Base-by-base conservation (phyloP, 768 basidiomycete species). In the Rhodocollybia butyracea region DNA sequence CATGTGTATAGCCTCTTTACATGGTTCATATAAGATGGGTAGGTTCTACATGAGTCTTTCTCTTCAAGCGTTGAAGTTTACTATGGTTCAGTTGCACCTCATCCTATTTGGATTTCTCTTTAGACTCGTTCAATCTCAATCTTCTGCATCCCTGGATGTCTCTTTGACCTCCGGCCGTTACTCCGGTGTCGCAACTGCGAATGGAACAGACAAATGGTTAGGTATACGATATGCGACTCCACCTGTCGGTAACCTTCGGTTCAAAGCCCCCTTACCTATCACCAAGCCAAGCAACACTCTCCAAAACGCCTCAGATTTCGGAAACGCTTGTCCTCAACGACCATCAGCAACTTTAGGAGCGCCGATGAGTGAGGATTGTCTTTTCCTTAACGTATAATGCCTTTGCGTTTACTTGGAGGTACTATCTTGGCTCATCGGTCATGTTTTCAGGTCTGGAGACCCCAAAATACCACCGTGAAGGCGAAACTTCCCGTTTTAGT, bases 211-310 rank as follows among this genome's bases (percentile, higher is more conserved):
- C 47, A 72, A 73, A 62, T 88, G 83, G 77, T 72, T 85, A 11
- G 85, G 84, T 2, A 76, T 88, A 31, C 85, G 79, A 0, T 88
- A 73, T 55, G 85, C 82, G 3, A 67, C 77, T 57, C 73, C 84
- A 2, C 86, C 86, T 0, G 59, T 81, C 0, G 84, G 83, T 1
- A 38, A 62, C 6, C 71, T 86, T 41, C 76, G 85, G 2, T 85
- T 88, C 68, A 80, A 78, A 57, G 76, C 79, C 0, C 83, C 86
- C 2, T 69, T 77, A 0, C 63, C 76, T 2, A 72, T 83, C 54
- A 66, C 67, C 17, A 60, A 59, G 27, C 57, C 69, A 0, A 46
- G 21, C 22, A 60, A 51, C 11, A 69, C 55, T 0, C 56, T 81
- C 2, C 65, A 71, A 32, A 63, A 78, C 55, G 80, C 84, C 12